A percentile compares a stretch with the other conserved stretches of the same genome.
phyloP scores from a whole-genome alignment of 345 rosid genomes.

The Populus euphratica region DNA sequence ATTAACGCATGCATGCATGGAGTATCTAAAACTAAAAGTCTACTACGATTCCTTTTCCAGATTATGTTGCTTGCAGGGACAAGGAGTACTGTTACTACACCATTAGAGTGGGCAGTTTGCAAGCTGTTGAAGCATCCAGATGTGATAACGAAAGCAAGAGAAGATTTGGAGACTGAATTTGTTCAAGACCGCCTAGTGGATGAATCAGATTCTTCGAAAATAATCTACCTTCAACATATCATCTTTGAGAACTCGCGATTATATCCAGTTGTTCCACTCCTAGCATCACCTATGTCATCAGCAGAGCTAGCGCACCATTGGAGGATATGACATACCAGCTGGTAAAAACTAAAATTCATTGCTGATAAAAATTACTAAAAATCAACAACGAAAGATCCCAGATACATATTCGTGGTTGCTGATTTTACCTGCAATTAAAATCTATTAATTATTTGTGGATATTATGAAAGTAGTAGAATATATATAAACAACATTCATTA shows the following conservation, averaged over 20 bases:
- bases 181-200: conserved; percentile 1
- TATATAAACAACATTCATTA: too few species aligned
- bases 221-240: conserved; percentile 12
- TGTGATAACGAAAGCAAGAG: background rate
- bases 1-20: too few species aligned
- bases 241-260: conserved; percentile 9
- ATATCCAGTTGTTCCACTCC: conserved; percentile 10
- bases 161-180: conserved; percentile 15
- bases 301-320: background rate
- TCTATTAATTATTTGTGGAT: too few species aligned
- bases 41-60: background rate
- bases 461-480: too few species aligned
- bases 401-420: too few species aligned
- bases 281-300: conserved; percentile 10
- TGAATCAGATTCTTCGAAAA: conserved; percentile 5
- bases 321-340: conserved; percentile 6
- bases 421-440: too few species aligned
- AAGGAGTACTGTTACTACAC: background rate
- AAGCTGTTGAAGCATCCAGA: too few species aligned
- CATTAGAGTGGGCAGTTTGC: conserved; percentile 16
- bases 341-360: background rate
- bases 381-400: too few species aligned
- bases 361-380: too few species aligned
- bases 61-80: conserved; percentile 7
- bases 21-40: too few species aligned